Evolutionary conservation across 768 basidiomycete species (phyloP).

Genomic region (Mycena indigotica): DNA sequence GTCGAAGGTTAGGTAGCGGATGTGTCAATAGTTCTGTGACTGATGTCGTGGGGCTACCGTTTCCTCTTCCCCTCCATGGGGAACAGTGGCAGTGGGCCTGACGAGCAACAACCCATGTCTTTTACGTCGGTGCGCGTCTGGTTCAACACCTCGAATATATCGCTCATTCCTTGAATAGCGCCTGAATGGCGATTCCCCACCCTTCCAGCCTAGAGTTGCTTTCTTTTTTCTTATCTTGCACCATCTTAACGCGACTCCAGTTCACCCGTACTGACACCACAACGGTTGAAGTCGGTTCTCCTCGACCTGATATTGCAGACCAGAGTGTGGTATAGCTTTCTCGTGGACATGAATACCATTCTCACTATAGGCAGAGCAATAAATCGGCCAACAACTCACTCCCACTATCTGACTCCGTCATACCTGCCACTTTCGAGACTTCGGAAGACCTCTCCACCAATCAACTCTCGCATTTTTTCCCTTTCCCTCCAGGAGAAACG

Average conservation of each 20-base stretch:
- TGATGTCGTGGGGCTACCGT: neutral
- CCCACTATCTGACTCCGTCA: slow-evolving; percentile 28
- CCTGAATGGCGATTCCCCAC: slow-evolving; percentile 10
- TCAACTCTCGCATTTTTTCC: slow-evolving; percentile 21
- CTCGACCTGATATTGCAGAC: neutral
- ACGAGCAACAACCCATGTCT: neutral
- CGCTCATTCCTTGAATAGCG: neutral
- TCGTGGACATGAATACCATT: neutral
- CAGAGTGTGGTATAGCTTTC: slow-evolving; percentile 6
- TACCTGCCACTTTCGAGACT: slow-evolving; percentile 31
- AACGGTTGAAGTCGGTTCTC: slow-evolving; percentile 18
- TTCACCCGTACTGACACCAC: slow-evolving; percentile 21
- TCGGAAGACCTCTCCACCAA: slow-evolving; percentile 17
- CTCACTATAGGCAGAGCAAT: neutral
- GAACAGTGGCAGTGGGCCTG: slow-evolving; percentile 9
- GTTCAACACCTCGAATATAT: too few relatives aligned
- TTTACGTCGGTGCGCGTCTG: neutral
- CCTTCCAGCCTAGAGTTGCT: slow-evolving; percentile 16
- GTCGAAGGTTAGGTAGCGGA: neutral
- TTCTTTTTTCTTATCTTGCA: slow-evolving; percentile 3
- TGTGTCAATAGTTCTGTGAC: neutral
- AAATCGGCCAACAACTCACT: slow-evolving; percentile 27
- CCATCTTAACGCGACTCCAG: slow-evolving; percentile 9
- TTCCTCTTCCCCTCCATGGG: slow-evolving; percentile 13
- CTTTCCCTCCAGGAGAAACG: slow-evolving; percentile 15